Evolutionary conservation across 225 moss, liverwort and hornwort species (phyloP).

Genomic region (Bryum argenteum): DNA sequence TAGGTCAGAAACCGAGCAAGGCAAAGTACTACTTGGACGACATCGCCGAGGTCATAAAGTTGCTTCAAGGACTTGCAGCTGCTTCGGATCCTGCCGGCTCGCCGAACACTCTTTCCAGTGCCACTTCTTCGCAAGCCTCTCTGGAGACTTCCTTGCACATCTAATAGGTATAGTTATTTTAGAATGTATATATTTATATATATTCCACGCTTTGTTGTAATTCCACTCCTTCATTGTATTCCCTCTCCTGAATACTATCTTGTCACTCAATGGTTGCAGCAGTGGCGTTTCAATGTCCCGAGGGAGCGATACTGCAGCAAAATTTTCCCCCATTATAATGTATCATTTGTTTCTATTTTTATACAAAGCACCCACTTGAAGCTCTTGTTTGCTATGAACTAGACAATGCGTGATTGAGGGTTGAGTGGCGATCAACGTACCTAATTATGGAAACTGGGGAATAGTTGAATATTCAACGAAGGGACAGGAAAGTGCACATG

Average conservation of each 20-base stretch:
- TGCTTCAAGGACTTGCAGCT: conserved; percentile 67
- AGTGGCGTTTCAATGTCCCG: conserved; percentile 24
- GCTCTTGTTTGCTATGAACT: conserved; percentile 23
- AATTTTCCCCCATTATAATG: conserved; percentile 21
- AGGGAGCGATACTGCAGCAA: conserved; percentile 1
- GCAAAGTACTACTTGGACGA: conserved; percentile 72
- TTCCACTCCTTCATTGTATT: background rate
- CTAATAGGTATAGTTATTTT: conserved; percentile 45
- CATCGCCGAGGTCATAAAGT: conserved; percentile 64
- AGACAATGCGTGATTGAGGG: conserved; percentile 16
- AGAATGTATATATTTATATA: conserved; percentile 21
- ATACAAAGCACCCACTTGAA: background rate
- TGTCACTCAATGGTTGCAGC: conserved; percentile 32
- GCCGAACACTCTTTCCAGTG: conserved; percentile 45
- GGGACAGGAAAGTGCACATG: conserved; percentile 12
- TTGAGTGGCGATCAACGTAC: background rate
- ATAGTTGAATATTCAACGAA: conserved; percentile 12
- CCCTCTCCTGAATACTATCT: too few relatives aligned
- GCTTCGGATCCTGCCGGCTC: conserved; percentile 55
- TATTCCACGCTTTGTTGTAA: conserved; percentile 29
- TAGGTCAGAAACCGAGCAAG: conserved; percentile 72
- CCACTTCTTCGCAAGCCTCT: conserved; percentile 51
- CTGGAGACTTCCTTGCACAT: conserved; percentile 67
- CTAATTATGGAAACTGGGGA: background rate
- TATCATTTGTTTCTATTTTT: conserved; percentile 27